Evolutionary conservation across 164 flowering plant species (phyloP), one percentile per base, ranked within the genome.

Genomic region (Aristolochia californica): DNA sequence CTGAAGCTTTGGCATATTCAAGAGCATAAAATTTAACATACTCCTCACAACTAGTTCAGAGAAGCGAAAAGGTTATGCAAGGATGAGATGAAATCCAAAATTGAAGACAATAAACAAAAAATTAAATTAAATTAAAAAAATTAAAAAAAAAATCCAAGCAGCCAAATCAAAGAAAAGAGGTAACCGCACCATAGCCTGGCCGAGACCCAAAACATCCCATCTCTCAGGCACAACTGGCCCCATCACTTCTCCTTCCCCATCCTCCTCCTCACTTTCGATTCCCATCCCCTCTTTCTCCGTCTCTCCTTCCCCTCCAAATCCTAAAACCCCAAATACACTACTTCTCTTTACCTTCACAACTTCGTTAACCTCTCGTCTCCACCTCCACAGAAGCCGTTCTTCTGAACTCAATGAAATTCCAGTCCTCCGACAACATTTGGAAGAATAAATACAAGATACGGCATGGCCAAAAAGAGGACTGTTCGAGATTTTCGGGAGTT

Each of bases 161-260:
- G 17, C 57, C 5, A 27, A 43, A 57, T 43, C 1, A 59, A 50
- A 52, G 45, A 45, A 3, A 54, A 5, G 34, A 44, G 43, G 45
- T 25, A 38, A 22, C 49, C 44, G 21, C 74, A 90, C 97, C 97
- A 91, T 91, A 59, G 97, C 97, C 71, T 91, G 97, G 34, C 96
- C 98, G 55, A 91, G 91, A 51, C 98, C 98, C 66, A 91, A 62
- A 14, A 88, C 88, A 67, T 88, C 89, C 98, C 91, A 91, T 70
- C 76, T 78, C 54, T 85, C 88, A 5, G 85, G 88, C 48, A 58
- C 63, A 26, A 57, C 57, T 13, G 57, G 50, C 24, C 25, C 63
- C 18, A 27, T 68, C n/a, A 59, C 75, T 14, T 53, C 59, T 1
- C 55, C 80, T 1, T 65, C 75, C 1, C 58, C 80, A 0, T 68